Evolutionary conservation across 148 eudicot species (phyloP).

Genomic region (Selenicereus undatus): DNA sequence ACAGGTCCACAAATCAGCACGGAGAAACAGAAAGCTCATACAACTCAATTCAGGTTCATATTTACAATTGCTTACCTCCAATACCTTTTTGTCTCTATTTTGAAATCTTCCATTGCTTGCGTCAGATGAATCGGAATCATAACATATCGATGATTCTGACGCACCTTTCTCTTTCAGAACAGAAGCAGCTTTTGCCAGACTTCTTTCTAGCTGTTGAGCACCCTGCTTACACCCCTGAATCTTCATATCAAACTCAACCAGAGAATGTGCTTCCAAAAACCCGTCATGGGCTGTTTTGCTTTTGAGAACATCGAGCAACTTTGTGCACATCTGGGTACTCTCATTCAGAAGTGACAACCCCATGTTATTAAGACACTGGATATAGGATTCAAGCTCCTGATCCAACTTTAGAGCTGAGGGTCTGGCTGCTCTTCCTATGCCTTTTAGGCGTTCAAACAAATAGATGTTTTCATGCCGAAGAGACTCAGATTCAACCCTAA

Average conservation of each 20-base stretch:
- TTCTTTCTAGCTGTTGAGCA: constrained; percentile 26
- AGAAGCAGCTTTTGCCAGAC: constrained; percentile 22
- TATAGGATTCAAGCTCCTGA: constrained; percentile 24
- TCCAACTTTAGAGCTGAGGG: constrained; percentile 26
- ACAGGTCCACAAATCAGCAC: constrained; percentile 1
- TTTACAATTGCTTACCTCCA: constrained; percentile 18
- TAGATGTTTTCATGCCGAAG: constrained; percentile 34
- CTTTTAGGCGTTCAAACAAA: constrained; percentile 28
- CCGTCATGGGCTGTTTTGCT: constrained; percentile 12
- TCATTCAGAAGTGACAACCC: constrained; percentile 28
- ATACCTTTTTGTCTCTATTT: background rate
- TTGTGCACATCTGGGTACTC: constrained; percentile 18
- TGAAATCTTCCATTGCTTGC: background rate
- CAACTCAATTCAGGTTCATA: background rate
- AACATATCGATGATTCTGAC: background rate
- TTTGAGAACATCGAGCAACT: constrained; percentile 18
- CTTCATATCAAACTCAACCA: constrained; percentile 21
- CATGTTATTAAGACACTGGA: constrained; percentile 22
- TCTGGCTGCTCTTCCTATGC: constrained; percentile 13
- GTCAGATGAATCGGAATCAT: constrained; percentile 2
- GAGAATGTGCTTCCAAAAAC: constrained; percentile 12
- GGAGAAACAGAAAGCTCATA: background rate
- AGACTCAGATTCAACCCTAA: constrained; percentile 21
- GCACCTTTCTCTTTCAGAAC: constrained; percentile 20
- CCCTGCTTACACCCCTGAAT: constrained; percentile 31